Conservation (phyloP, 2,329 filamentous ascomycete genomes). For the Monosporascus sp. region DNA sequence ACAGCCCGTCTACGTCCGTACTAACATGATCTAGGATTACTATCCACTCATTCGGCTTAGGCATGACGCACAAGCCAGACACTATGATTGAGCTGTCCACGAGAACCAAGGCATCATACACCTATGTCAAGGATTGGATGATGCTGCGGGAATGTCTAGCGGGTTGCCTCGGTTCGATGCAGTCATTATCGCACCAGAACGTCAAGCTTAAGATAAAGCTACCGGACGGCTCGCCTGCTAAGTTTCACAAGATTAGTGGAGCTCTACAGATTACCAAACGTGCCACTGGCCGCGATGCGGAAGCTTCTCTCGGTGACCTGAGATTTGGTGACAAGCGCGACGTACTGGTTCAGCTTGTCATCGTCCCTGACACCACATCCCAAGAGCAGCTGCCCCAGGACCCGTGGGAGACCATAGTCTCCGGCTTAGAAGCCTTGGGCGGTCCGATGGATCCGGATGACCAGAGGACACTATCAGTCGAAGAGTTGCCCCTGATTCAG, state of each 20-base stretch:
- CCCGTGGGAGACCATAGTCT: constrained; percentile 95
- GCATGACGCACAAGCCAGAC: constrained; percentile 95
- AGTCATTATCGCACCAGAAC: constrained; percentile 96
- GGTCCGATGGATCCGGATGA: constrained; percentile 84
- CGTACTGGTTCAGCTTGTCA: constrained; percentile 88
- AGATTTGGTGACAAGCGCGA: constrained; percentile 93
- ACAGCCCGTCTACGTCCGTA: constrained; percentile 1
- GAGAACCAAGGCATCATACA: constrained; percentile 92
- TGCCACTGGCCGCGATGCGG: constrained; percentile 88
- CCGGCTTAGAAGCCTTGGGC: constrained; percentile 86
- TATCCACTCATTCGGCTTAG: constrained; percentile 93
- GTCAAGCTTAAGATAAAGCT: constrained; percentile 91
- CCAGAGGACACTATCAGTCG: constrained; percentile 75
- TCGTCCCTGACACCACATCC: constrained; percentile 75
- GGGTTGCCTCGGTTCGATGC: constrained; percentile 84
- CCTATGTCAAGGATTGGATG: constrained; percentile 99
- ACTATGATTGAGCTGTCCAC: constrained; percentile 98
- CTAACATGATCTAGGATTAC: constrained; percentile 58
- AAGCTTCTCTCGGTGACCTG: constrained; percentile 85
- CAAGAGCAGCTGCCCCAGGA: constrained; percentile 88
- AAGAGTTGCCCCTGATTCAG: constrained; percentile 92
- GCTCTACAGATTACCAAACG: constrained; percentile 95
- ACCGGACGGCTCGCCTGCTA: constrained; percentile 93
- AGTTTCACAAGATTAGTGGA: constrained; percentile 97
- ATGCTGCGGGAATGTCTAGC: constrained; percentile 96